A percentile compares a stretch with the other conserved stretches of the same genome.
Evolutionary conservation across 257 asterid genomes (phyloP).

Genomic region (Gentiana macrophylla): DNA sequence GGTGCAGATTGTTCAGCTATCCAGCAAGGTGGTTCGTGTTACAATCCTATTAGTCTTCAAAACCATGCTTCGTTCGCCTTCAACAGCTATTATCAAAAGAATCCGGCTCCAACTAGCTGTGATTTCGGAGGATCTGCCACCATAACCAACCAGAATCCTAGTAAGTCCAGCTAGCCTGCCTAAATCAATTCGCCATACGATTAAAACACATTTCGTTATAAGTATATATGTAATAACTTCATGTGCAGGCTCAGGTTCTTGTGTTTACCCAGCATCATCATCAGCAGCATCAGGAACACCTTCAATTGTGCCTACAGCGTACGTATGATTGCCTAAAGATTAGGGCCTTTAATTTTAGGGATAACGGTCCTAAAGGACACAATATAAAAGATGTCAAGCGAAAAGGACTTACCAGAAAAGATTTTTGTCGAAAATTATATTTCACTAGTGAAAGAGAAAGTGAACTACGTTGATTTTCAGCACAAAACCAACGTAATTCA

Average conservation of each 20-base stretch:
- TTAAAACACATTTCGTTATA: neutral
- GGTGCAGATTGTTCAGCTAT: conserved; percentile 77
- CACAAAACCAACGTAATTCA: too few species aligned
- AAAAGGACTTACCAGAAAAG: too few species aligned
- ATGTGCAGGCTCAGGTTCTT: conserved; percentile 69
- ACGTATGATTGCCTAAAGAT: too few species aligned
- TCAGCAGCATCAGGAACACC: conserved; percentile 23
- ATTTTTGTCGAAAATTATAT: too few species aligned
- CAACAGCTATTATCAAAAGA: conserved; percentile 71
- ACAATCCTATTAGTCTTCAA: conserved; percentile 50
- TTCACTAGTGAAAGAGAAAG: too few species aligned
- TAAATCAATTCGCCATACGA: neutral
- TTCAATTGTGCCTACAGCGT: conserved; percentile 6
- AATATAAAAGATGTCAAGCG: too few species aligned
- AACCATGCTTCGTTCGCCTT: conserved; percentile 85
- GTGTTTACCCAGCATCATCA: conserved; percentile 38
- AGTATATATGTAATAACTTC: neutral
- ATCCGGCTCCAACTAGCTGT: conserved; percentile 71
- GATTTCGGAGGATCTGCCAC: conserved; percentile 81
- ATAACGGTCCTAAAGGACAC: too few species aligned
- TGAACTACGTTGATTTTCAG: too few species aligned
- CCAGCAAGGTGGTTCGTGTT: conserved; percentile 62
- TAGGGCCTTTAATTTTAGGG: too few species aligned
- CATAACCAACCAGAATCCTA: conserved; percentile 62
- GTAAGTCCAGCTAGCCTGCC: conserved; percentile 26